Conservation (phyloP, 1,139 yeast species). For the Pichia sp. region DNA sequence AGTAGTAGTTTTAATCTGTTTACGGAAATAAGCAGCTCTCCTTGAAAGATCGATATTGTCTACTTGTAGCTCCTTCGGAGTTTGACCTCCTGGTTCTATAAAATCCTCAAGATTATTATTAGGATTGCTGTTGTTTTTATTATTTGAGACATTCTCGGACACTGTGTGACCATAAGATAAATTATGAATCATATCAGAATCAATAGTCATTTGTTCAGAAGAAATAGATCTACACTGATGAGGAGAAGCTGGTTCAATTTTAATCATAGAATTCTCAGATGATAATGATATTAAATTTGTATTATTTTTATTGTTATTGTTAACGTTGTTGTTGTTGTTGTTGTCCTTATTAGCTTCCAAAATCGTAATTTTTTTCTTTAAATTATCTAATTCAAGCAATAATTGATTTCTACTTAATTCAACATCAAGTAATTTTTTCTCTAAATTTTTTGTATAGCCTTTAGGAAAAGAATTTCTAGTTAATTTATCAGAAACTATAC, state of each 20-base stretch:
- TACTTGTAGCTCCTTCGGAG: neutral
- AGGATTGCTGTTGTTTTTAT: neutral
- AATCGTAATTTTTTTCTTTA: slow-evolving; percentile 14
- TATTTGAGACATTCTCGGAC: neutral
- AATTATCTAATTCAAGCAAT: slow-evolving; percentile 25
- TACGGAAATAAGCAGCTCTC: slow-evolving; percentile 1
- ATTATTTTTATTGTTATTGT: too few species aligned
- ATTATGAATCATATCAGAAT: neutral
- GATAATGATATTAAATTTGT: too few species aligned
- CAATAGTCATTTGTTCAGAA: slow-evolving; percentile 1
- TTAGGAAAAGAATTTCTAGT: slow-evolving; percentile 70
- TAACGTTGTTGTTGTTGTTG: too few species aligned
- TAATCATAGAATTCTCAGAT: too few species aligned
- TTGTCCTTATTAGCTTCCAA: slow-evolving; percentile 1
- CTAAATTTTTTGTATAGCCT: slow-evolving; percentile 71
- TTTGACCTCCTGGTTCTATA: neutral
- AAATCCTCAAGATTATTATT: neutral
- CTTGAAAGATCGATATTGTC: neutral
- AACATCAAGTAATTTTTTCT: slow-evolving; percentile 50
- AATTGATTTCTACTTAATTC: slow-evolving; percentile 50
- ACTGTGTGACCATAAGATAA: neutral
- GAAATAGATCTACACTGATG: neutral
- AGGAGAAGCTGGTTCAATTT: neutral
- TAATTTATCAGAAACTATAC: slow-evolving; percentile 65
- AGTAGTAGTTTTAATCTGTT: slow-evolving; percentile 14